These are phyloP conservation scores for Pythium scleroteichum DNA, from an alignment of 352 stramenopile genomes.

Conservation along the genomic window DNA sequence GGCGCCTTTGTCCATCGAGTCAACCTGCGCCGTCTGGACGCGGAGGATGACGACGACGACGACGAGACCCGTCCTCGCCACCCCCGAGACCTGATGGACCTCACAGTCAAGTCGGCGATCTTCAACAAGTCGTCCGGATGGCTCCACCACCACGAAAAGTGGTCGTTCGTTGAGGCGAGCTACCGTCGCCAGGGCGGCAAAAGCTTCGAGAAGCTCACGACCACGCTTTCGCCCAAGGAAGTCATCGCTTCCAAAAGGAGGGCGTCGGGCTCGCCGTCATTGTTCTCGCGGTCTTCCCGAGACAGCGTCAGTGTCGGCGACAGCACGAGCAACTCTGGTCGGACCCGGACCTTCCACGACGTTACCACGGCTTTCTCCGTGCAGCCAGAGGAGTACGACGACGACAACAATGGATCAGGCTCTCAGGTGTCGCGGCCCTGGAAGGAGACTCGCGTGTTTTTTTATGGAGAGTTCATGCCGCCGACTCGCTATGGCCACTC, in stretches of 20 bases:
- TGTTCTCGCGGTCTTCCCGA: background rate
- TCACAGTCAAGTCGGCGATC: conserved; percentile 19
- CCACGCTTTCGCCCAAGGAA: conserved; percentile 8
- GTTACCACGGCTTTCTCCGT: conserved; percentile 10
- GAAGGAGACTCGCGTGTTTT: conserved; percentile 8
- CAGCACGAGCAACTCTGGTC: background rate
- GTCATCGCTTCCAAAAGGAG: background rate
- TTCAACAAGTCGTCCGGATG: conserved; percentile 17
- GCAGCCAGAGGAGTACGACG: background rate
- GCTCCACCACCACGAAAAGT: conserved; percentile 21
- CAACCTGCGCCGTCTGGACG: background rate
- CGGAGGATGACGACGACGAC: no score
- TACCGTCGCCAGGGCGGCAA: conserved; percentile 3
- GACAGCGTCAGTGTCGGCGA: background rate
- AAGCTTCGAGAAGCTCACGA: conserved; percentile 22
- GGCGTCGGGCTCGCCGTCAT: background rate
- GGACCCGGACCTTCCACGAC: conserved; percentile 9
- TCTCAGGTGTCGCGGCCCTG: no score
- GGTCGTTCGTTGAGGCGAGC: conserved; percentile 20
- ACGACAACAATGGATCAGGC: background rate
- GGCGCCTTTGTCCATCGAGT: conserved; percentile 9
- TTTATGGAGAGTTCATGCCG: conserved; percentile 22
- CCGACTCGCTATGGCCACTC: background rate
- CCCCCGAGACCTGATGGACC: background rate
- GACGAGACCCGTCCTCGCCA: background rate